These are phyloP conservation scores for Pestalotiopsis sp. DNA, from an alignment of 2,329 filamentous ascomycete species.

Conservation along the genomic window DNA sequence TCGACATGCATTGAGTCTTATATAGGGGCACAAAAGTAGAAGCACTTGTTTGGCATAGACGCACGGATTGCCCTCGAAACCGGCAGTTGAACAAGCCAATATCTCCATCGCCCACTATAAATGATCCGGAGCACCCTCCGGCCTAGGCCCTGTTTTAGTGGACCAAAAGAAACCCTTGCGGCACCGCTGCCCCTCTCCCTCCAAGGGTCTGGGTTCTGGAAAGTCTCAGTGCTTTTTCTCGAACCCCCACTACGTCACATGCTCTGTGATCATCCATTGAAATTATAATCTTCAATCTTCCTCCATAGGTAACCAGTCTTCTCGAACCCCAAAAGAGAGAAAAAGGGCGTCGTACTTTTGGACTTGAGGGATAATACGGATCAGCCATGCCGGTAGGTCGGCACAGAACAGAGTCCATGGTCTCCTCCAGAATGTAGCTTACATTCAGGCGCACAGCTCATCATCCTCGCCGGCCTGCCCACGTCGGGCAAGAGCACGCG, in stretches of 20 bases:
- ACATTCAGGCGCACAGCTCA: slow-evolving; percentile 50
- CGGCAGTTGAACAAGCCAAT: too few species aligned
- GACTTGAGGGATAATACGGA: neutral
- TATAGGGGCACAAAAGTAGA: too few species aligned
- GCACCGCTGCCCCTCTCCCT: neutral
- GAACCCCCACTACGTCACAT: neutral
- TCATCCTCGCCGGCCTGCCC: slow-evolving; percentile 68
- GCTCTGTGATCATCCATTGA: neutral
- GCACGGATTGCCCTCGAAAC: neutral
- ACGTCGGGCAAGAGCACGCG: slow-evolving; percentile 71
- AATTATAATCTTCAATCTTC: neutral
- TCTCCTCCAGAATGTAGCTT: neutral
- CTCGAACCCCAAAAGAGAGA: neutral
- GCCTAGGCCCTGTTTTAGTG: neutral
- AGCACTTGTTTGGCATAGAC: too few species aligned
- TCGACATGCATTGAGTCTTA: too few species aligned
- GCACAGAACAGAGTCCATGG: neutral
- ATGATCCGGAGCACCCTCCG: neutral
- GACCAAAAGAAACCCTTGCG: too few species aligned
- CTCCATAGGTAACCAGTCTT: neutral
- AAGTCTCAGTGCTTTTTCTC: neutral
- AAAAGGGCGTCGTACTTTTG: neutral
- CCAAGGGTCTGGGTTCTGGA: neutral
- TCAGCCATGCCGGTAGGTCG: slow-evolving; percentile 2
- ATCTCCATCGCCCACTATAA: neutral